Evolutionary conservation across 106 monocot species (phyloP), one percentile per base, ranked within the genome.

Genomic region (Allium cepa): DNA sequence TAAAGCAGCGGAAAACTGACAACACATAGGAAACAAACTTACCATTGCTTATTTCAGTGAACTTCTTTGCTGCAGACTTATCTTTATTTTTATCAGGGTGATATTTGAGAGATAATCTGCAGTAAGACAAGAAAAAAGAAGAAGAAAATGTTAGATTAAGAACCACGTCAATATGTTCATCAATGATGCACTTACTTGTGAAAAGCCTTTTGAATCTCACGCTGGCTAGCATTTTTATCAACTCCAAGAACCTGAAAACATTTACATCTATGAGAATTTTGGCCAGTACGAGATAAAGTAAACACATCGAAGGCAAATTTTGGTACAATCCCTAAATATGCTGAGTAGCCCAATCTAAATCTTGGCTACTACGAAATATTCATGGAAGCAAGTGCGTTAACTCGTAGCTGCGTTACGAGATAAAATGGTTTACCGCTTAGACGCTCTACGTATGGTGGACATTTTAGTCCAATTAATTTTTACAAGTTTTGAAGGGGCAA

Each of bases 51-150:
- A 99, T 90, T 70, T 99, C 87, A 7, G 93, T 72, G 75, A 99
- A 99, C 52, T 93, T 99, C 77, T 90, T 90, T 45, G 92, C 84
- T 60, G 99, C 99, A 11, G 87, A 87, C 62, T 93, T 93, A 60
- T 66, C 76, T 75, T 99, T 99, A 58, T 99, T 99, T 73, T 99
- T 99, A 62, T 99, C 99, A 70, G 99, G 99, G 62, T 99, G 99
- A 79, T 93, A 99, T 47, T 99, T 50, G 53, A 93, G 89, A 77
- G 99, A 99, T 11, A 99, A 78, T 79, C 90, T 99, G 87, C 53
- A 81, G 60, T 49, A 59, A 15, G 8, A 71, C n/a, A 57, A 62
- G 22, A 13, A 60, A 57, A 36, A 36, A 5, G 36, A 36, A 36
- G 3, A 26, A 3, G 58, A 18, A 17, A 8, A 13, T 8, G 68